A percentile compares a stretch with the other conserved stretches of the same genome.
These are phyloP conservation scores for Boehmeria nivea DNA, from an alignment of 306 rosid genomes.

Conservation along the genomic window DNA sequence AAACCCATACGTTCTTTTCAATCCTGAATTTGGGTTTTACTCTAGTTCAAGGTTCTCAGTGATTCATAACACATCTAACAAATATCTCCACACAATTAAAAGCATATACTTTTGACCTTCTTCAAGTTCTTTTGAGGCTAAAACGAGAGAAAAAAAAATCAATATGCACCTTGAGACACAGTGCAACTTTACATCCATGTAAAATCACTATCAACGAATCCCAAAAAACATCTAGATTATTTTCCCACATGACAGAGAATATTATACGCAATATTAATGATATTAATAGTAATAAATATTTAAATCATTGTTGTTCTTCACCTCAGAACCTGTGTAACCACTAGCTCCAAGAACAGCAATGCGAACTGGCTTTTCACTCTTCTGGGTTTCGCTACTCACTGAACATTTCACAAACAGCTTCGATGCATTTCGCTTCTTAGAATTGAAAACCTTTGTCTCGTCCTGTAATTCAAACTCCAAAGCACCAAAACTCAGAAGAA, in stretches of 20 bases:
- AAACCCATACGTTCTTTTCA: too few relatives aligned
- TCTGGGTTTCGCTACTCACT: slow-evolving; percentile 26
- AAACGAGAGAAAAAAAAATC: background rate
- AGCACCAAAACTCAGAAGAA: background rate
- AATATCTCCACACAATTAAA: too few relatives aligned
- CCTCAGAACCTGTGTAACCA: slow-evolving; percentile 99
- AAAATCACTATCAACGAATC: too few relatives aligned
- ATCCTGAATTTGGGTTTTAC: too few relatives aligned
- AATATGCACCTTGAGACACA: too few relatives aligned
- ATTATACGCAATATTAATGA: too few relatives aligned
- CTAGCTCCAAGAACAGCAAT: slow-evolving; percentile 98
- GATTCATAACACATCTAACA: too few relatives aligned
- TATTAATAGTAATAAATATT: too few relatives aligned
- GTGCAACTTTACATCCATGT: slow-evolving; percentile 8
- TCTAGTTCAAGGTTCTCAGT: too few relatives aligned
- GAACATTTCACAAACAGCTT: slow-evolving; percentile 57
- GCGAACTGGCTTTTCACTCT: slow-evolving; percentile 51
- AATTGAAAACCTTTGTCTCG: slow-evolving; percentile 12
- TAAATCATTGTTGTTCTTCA: slow-evolving; percentile 1
- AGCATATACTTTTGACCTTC: too few relatives aligned
- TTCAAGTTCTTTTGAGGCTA: background rate
- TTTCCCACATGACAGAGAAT: too few relatives aligned
- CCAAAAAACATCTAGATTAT: too few relatives aligned
- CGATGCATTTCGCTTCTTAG: slow-evolving; percentile 34
- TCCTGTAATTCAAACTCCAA: slow-evolving; percentile 24